Evolutionary conservation across 768 basidiomycete species (phyloP).

Genomic region (Tulasnella sp.): DNA sequence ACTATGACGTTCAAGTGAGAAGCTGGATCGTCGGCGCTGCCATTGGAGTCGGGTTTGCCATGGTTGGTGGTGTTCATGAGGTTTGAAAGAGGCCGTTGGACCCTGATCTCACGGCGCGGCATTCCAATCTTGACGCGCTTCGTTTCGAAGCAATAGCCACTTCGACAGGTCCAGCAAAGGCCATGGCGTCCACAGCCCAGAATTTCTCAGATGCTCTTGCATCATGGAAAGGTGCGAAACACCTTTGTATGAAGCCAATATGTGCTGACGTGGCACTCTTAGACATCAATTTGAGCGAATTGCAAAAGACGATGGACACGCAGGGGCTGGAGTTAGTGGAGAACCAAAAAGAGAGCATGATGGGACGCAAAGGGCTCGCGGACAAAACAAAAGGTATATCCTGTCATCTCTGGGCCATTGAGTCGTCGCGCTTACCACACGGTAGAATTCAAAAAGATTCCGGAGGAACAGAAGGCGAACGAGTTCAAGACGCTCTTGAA

Average conservation of each 20-base stretch:
- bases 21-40: neutral
- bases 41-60: neutral
- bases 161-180: neutral
- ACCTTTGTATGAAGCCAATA: too few relatives aligned
- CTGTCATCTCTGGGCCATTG: neutral
- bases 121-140: constrained; percentile 6
- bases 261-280: neutral
- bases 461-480: constrained; percentile 76
- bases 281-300: constrained; percentile 81
- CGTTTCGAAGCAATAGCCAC: too few relatives aligned
- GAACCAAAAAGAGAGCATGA: constrained; percentile 94
- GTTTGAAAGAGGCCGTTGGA: neutral
- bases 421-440: neutral
- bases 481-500: constrained; percentile 87
- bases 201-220: constrained; percentile 88
- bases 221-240: constrained; percentile 73
- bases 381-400: constrained; percentile 86
- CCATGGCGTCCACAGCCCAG: constrained; percentile 38
- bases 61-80: constrained; percentile 1
- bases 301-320: constrained; percentile 84
- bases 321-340: constrained; percentile 95
- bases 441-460: constrained; percentile 89
- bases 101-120: neutral
- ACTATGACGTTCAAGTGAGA: constrained; percentile 67
- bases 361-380: constrained; percentile 86